Conservation (phyloP, 139 green algal species). For the Chara braunii region DNA sequence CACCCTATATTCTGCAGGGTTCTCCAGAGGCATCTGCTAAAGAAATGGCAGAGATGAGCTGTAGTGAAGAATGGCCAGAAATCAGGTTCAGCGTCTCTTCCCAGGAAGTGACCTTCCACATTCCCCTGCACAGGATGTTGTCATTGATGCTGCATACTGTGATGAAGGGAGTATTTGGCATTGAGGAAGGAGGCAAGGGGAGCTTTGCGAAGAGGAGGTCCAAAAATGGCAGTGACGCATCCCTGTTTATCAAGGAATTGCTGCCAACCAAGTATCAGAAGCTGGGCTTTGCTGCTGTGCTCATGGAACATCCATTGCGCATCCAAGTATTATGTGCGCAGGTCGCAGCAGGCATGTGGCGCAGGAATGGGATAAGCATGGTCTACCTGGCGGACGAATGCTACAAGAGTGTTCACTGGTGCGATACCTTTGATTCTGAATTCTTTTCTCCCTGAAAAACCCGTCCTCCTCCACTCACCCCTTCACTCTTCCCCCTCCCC, state of each 20-base stretch:
- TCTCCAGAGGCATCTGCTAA: too few relatives aligned
- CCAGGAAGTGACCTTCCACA: slow-evolving; percentile 40
- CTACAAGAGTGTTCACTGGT: slow-evolving; percentile 40
- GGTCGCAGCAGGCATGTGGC: slow-evolving; percentile 39
- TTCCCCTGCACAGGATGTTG: slow-evolving; percentile 35
- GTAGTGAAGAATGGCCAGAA: too few relatives aligned
- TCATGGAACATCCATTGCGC: slow-evolving; percentile 31
- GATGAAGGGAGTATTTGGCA: neutral
- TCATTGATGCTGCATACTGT: slow-evolving; percentile 16
- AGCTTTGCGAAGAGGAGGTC: neutral
- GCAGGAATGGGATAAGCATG: slow-evolving; percentile 28
- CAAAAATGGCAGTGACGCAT: neutral
- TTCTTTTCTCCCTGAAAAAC: too few relatives aligned
- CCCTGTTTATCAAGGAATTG: slow-evolving; percentile 1
- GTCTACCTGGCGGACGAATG: neutral
- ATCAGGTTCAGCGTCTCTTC: slow-evolving; percentile 7
- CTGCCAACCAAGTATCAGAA: neutral
- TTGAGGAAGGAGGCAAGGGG: neutral
- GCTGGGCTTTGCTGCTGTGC: neutral
- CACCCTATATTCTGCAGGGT: too few relatives aligned
- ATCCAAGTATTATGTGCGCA: slow-evolving; percentile 32
- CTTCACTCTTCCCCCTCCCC: too few relatives aligned
- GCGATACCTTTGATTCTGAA: too few relatives aligned
- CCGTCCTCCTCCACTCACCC: too few relatives aligned
- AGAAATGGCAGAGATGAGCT: too few relatives aligned